A percentile compares a stretch with the other conserved stretches of the same genome.
Evolutionary conservation across 768 basidiomycete species (phyloP).

Genomic region (Boletales sp.): DNA sequence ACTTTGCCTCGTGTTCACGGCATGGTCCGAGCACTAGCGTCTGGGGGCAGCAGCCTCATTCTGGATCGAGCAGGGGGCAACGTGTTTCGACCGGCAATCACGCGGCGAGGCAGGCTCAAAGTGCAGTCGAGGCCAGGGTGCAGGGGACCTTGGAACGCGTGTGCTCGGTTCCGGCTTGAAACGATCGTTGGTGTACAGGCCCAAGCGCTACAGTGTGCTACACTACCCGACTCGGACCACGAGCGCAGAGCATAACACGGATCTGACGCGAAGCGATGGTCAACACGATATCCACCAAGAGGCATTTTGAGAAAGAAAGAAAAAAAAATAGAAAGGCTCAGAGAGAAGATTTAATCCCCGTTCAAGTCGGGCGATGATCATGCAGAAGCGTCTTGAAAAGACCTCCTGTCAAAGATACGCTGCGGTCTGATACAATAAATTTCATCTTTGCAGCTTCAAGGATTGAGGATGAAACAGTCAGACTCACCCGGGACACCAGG

Average conservation of each 20-base stretch:
- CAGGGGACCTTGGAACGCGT: neutral
- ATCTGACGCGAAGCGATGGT: neutral
- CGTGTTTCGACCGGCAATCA: conserved; percentile 10
- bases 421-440: conserved; percentile 19
- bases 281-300: conserved; percentile 5
- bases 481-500: too few relatives aligned
- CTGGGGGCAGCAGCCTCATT: conserved; percentile 7
- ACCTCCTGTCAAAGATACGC: conserved; percentile 23
- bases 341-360: conserved; percentile 33
- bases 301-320: neutral
- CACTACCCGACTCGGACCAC: neutral
- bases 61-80: conserved; percentile 7
- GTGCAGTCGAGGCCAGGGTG: neutral
- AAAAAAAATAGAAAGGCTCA: conserved; percentile 14
- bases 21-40: conserved; percentile 8
- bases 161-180: neutral
- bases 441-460: conserved; percentile 15
- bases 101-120: neutral
- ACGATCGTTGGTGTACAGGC: too few relatives aligned
- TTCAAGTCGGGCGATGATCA: conserved; percentile 20
- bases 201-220: neutral
- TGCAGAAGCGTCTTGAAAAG: conserved; percentile 22
- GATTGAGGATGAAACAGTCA: neutral
- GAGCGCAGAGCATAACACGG: neutral
- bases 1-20: conserved; percentile 28